phyloP scores from a whole-genome alignment of 208 protist species.

The Leishmania martiniquensis region DNA sequence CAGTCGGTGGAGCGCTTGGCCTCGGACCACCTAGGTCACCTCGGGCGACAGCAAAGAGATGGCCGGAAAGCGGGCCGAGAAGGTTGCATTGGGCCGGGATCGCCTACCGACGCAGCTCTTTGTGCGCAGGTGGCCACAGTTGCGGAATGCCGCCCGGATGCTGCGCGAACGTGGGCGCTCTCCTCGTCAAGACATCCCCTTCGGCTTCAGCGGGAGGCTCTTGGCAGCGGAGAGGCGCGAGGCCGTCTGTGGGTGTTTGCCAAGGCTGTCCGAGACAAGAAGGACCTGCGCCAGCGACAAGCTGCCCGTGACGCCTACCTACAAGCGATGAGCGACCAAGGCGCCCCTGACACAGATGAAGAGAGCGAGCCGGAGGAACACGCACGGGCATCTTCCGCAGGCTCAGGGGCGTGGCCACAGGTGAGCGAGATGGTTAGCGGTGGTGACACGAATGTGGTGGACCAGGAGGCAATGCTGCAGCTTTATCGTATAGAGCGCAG shows the following conservation, averaged over 20 bases:
- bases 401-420: neutral
- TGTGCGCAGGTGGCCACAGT: neutral
- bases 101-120: neutral
- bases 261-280: slow-evolving; percentile 1
- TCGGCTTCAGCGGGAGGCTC: neutral
- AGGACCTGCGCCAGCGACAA: slow-evolving; percentile 13
- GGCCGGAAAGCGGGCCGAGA: neutral
- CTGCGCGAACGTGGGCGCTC: neutral
- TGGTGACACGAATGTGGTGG: neutral
- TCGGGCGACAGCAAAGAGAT: neutral
- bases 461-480: neutral
- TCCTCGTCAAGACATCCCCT: neutral
- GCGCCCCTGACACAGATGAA: neutral
- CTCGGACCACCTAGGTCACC: neutral
- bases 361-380: slow-evolving; percentile 1
- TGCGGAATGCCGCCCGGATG: neutral
- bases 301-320: slow-evolving; percentile 16
- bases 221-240: slow-evolving; percentile 13
- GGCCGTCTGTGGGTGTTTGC: slow-evolving; percentile 15
- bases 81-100: neutral
- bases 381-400: neutral
- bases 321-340: neutral
- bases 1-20: slow-evolving; percentile 6
- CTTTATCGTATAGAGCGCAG: slow-evolving; percentile 11
- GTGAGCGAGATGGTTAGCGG: neutral